Evolutionary conservation across 2,329 filamentous ascomycete genomes (phyloP).

Genomic region (Nemania bipapillata): DNA sequence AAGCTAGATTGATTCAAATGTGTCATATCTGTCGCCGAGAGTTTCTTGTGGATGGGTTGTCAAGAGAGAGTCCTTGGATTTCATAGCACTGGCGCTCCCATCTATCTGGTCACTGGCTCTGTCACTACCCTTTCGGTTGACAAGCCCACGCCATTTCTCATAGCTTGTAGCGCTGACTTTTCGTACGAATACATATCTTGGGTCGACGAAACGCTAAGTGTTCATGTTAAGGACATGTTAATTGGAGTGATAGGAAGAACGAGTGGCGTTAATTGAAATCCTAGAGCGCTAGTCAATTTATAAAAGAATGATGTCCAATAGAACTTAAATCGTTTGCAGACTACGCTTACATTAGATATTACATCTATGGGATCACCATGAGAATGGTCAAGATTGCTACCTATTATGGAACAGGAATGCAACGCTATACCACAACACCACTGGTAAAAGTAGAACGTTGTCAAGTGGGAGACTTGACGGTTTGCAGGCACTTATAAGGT

Average conservation of each 20-base stretch:
- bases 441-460: too few relatives aligned
- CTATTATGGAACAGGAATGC: too few relatives aligned
- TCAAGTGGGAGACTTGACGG: too few relatives aligned
- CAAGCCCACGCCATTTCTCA: background rate
- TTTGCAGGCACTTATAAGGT: too few relatives aligned
- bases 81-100: background rate
- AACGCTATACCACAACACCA: too few relatives aligned
- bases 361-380: too few relatives aligned
- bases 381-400: too few relatives aligned
- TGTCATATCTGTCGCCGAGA: background rate
- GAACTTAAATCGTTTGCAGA: background rate
- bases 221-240: background rate
- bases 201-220: background rate
- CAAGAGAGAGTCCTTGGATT: background rate
- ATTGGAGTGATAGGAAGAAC: background rate
- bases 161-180: background rate
- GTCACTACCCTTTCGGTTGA: background rate
- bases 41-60: background rate
- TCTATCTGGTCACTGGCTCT: background rate
- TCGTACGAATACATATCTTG: background rate
- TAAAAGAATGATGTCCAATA: background rate
- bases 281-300: background rate
- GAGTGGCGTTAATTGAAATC: background rate
- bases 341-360: background rate
- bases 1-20: background rate